Conservation (phyloP, 768 basidiomycete species). For the Lactarius sanguifluus region DNA sequence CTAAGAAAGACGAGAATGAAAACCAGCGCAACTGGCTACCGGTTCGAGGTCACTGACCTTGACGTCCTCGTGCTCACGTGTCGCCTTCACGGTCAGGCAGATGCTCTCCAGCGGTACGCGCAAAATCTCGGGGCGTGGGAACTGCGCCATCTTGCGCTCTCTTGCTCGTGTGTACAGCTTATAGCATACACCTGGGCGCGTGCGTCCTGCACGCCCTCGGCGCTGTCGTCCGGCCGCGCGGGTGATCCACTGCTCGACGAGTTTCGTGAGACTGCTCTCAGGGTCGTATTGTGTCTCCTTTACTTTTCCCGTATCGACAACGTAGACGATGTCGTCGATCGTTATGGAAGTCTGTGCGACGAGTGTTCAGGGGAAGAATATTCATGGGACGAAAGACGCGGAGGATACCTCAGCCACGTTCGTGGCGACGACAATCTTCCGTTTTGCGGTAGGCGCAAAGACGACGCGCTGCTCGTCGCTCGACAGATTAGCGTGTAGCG, state of each 20-base stretch:
- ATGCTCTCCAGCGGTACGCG: constrained; percentile 84
- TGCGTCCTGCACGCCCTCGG: constrained; percentile 88
- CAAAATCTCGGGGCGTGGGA: constrained; percentile 85
- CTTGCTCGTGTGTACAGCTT: constrained; percentile 81
- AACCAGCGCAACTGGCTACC: neutral
- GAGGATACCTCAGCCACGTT: constrained; percentile 82
- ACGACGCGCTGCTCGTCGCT: constrained; percentile 79
- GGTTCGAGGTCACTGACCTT: constrained; percentile 44
- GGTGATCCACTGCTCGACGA: constrained; percentile 79
- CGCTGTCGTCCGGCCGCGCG: constrained; percentile 81
- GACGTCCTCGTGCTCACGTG: constrained; percentile 74
- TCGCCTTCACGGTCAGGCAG: constrained; percentile 77
- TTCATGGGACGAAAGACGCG: neutral
- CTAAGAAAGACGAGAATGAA: constrained; percentile 37
- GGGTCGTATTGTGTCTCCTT: constrained; percentile 79
- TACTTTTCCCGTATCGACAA: constrained; percentile 81
- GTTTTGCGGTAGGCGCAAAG: constrained; percentile 59
- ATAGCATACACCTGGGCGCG: constrained; percentile 78
- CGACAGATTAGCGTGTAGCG: constrained; percentile 87
- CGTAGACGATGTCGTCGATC: constrained; percentile 85
- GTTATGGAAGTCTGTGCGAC: constrained; percentile 76
- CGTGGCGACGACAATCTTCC: constrained; percentile 88
- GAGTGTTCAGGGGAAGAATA: neutral
- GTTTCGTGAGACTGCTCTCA: constrained; percentile 65
- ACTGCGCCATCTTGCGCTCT: constrained; percentile 64